A percentile compares a stretch with the other conserved stretches of the same genome.
These are phyloP conservation scores for Linum usitatissimum DNA, from an alignment of 345 rosid genomes.

Conservation along the genomic window DNA sequence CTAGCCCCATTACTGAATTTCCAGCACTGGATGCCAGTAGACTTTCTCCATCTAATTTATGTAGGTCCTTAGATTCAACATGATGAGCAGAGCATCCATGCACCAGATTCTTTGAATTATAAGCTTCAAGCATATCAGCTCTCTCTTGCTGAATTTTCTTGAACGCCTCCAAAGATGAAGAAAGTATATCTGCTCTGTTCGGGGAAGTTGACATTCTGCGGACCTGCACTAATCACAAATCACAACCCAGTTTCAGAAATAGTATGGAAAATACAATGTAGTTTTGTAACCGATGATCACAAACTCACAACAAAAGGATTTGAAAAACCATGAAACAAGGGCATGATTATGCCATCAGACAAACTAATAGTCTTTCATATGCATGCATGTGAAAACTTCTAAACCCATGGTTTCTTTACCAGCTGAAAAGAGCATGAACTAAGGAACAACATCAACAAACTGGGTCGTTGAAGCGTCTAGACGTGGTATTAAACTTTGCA, in stretches of 20 bases:
- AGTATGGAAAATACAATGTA: too few species aligned
- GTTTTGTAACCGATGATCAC: neutral
- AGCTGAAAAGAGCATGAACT: neutral
- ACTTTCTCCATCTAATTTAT: constrained; percentile 19
- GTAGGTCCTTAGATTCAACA: constrained; percentile 15
- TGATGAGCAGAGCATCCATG: constrained; percentile 23
- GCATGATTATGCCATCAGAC: neutral
- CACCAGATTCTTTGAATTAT: constrained; percentile 16
- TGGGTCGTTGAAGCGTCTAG: neutral
- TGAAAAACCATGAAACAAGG: neutral
- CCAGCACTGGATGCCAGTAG: constrained; percentile 16
- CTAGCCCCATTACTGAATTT: constrained; percentile 19
- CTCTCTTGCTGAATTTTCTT: constrained; percentile 63
- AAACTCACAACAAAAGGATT: neutral
- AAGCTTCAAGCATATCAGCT: constrained; percentile 23
- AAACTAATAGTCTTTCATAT: neutral
- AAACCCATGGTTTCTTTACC: neutral
- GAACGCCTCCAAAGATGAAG: constrained; percentile 68
- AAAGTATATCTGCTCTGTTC: constrained; percentile 60
- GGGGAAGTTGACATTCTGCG: constrained; percentile 68
- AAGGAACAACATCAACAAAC: neutral
- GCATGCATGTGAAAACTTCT: neutral
- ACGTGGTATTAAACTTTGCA: too few species aligned
- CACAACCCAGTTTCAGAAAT: constrained; percentile 14
- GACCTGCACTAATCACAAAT: constrained; percentile 39